A percentile compares a stretch with the other conserved stretches of the same genome.
Evolutionary conservation across 345 rosid species (phyloP).

Genomic region (Clarkia xantiana): DNA sequence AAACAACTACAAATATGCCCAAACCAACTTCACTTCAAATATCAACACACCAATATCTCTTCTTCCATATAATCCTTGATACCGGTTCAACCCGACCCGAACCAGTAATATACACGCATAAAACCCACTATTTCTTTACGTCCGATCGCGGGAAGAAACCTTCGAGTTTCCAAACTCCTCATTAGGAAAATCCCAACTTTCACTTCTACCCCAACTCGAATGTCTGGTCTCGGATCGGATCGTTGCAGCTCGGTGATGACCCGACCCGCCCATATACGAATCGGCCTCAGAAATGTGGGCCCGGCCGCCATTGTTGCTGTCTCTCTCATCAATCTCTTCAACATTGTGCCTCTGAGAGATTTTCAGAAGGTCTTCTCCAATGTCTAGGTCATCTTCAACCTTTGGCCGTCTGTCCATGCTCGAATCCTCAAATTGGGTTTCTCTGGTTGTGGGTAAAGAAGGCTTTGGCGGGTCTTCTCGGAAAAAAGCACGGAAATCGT

Average conservation of each 20-base stretch:
- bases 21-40: no score
- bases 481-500: conserved; percentile 52
- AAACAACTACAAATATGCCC: no score
- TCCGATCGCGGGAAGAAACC: conserved; percentile 8
- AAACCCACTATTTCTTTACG: background rate
- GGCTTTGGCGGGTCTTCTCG: conserved; percentile 44
- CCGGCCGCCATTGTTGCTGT: conserved; percentile 57
- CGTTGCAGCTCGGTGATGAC: conserved; percentile 43
- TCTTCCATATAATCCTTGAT: no score
- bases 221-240: conserved; percentile 56
- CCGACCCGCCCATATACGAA: conserved; percentile 26
- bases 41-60: no score
- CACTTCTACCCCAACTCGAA: conserved; percentile 76
- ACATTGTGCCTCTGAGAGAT: conserved; percentile 75
- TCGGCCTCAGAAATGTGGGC: conserved; percentile 36
- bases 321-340: conserved; percentile 47
- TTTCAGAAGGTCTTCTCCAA: conserved; percentile 77
- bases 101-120: no score
- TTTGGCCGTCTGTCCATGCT: conserved; percentile 51
- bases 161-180: conserved; percentile 37
- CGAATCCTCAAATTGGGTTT: conserved; percentile 37
- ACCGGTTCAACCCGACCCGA: no score
- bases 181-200: conserved; percentile 60
- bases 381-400: conserved; percentile 87
- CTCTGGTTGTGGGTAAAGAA: conserved; percentile 32